Conservation (phyloP, 805 yeast genomes). For the Sungouiozyma ichnusensis region DNA sequence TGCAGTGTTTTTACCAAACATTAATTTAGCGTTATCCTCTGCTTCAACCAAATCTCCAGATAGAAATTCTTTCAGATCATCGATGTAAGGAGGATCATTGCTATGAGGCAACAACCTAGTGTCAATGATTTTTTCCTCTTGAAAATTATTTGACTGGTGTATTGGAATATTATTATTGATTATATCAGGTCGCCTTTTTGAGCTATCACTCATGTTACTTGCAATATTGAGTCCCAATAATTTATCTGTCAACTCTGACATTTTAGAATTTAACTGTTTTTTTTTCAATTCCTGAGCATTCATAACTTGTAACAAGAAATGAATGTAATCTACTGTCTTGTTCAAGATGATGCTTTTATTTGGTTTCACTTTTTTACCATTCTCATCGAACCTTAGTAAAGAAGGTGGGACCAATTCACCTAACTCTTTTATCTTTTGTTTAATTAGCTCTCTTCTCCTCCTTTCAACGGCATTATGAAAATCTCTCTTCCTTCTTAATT, state of each 20-base stretch:
- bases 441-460: constrained; percentile 80
- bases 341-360: constrained; percentile 71
- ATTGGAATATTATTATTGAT: not conserved
- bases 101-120: constrained; percentile 13
- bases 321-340: constrained; percentile 72
- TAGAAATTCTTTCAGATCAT: constrained; percentile 24
- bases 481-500: constrained; percentile 67
- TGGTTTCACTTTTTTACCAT: constrained; percentile 61
- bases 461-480: constrained; percentile 93
- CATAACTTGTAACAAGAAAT: constrained; percentile 51
- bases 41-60: constrained; percentile 26
- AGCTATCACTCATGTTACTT: not conserved
- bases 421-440: constrained; percentile 76
- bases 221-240: constrained; percentile 2
- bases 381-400: constrained; percentile 37
- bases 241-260: constrained; percentile 27
- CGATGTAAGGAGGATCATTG: constrained; percentile 3
- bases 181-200: not conserved
- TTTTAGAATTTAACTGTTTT: constrained; percentile 31
- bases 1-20: constrained; percentile 11
- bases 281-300: constrained; percentile 43
- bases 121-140: constrained; percentile 20
- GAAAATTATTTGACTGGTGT: not conserved
- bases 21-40: constrained; percentile 25
- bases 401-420: constrained; percentile 75